Conservation (phyloP, 2,329 filamentous ascomycete species). For the Penicillium sp. region DNA sequence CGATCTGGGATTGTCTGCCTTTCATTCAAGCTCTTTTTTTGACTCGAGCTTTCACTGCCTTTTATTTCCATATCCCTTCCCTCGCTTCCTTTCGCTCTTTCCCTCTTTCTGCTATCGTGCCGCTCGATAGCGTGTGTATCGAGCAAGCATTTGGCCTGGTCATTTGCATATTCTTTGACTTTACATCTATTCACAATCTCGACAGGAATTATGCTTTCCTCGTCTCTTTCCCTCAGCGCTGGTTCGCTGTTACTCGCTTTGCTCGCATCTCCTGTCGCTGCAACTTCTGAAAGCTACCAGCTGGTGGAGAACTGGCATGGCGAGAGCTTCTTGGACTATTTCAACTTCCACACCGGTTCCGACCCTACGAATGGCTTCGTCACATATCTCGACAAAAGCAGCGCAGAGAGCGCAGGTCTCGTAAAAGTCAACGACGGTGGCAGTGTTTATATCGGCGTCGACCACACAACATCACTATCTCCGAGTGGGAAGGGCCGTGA, state of each 20-base stretch:
- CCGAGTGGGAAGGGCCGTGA: constrained; percentile 43
- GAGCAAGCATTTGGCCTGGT: background rate
- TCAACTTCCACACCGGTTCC: constrained; percentile 50
- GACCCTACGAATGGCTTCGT: constrained; percentile 56
- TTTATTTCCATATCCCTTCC: constrained; percentile 11
- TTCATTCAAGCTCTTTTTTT: constrained; percentile 11
- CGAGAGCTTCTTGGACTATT: constrained; percentile 51
- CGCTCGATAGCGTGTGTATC: constrained; percentile 1
- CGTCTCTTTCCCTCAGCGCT: constrained; percentile 31
- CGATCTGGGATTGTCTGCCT: constrained; percentile 23
- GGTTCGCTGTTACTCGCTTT: constrained; percentile 34
- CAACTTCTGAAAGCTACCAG: constrained; percentile 34
- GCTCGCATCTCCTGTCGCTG: constrained; percentile 26
- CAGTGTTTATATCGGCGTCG: constrained; percentile 49
- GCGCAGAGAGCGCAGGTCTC: constrained; percentile 40
- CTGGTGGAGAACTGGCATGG: constrained; percentile 48
- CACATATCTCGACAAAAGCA: constrained; percentile 48
- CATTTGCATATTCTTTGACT: background rate
- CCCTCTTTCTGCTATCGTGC: background rate
- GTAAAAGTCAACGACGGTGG: constrained; percentile 37
- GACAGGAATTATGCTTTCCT: constrained; percentile 29
- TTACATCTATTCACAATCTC: background rate
- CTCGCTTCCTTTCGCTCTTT: constrained; percentile 2
- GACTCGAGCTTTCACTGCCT: constrained; percentile 11
- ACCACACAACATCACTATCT: constrained; percentile 40